phyloP scores from a whole-genome alignment of 495 filamentous ascomycete genomes.

The Friedmanniomyces simplex region DNA sequence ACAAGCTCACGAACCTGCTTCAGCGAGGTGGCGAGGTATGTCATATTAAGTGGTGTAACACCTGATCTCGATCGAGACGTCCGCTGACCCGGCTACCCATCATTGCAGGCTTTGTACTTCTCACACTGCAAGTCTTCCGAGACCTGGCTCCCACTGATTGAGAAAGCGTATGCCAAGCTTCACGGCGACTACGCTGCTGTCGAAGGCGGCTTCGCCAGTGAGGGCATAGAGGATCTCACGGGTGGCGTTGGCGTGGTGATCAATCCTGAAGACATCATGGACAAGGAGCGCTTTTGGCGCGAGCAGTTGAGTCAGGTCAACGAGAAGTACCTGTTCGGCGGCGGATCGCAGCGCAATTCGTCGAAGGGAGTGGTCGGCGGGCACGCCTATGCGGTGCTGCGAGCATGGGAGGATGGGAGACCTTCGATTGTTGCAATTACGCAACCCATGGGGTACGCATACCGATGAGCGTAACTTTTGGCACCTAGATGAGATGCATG shows the following conservation, averaged over 20 bases:
- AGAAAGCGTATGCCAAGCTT: slow-evolving; percentile 95
- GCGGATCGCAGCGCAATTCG: slow-evolving; percentile 45
- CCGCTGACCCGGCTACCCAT: not conserved
- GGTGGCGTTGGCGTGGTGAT: slow-evolving; percentile 81
- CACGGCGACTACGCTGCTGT: slow-evolving; percentile 83
- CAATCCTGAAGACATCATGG: slow-evolving; percentile 64
- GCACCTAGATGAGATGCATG: too few relatives aligned
- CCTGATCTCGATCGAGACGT: not conserved
- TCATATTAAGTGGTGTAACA: not conserved
- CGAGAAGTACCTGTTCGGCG: slow-evolving; percentile 79
- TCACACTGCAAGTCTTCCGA: slow-evolving; percentile 83
- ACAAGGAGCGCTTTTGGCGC: slow-evolving; percentile 81
- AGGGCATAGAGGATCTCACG: slow-evolving; percentile 87
- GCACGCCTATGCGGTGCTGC: slow-evolving; percentile 89
- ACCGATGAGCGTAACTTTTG: too few relatives aligned
- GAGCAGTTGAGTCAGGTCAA: slow-evolving; percentile 80
- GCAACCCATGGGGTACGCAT: slow-evolving; percentile 79
- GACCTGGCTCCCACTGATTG: slow-evolving; percentile 87
- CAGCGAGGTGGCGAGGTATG: slow-evolving; percentile 55
- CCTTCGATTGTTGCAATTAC: slow-evolving; percentile 56
- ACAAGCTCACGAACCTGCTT: slow-evolving; percentile 63
- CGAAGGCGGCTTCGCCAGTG: slow-evolving; percentile 71
- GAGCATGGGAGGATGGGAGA: slow-evolving; percentile 56
- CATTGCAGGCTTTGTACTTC: slow-evolving; percentile 57
- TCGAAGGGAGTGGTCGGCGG: slow-evolving; percentile 67